Evolutionary conservation across 805 yeast genomes (phyloP).

Genomic region (Pichia membranifaciens): DNA sequence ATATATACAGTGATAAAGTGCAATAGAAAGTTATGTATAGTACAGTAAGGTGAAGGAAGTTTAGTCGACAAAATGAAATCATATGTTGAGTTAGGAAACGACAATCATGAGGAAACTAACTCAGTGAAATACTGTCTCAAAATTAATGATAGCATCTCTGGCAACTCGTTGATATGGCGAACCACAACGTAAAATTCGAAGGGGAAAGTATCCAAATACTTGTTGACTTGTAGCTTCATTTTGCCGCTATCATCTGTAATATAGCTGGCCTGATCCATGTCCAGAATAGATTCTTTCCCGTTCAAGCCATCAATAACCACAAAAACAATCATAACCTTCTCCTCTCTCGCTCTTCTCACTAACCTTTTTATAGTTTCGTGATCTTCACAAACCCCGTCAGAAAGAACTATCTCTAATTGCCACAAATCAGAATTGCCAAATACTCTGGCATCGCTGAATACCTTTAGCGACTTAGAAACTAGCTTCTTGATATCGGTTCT

Average conservation of each 20-base stretch:
- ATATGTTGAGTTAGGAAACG: background rate
- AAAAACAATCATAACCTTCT: slow-evolving; percentile 89
- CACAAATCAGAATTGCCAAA: slow-evolving; percentile 59
- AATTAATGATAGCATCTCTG: slow-evolving; percentile 83
- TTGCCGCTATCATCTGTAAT: slow-evolving; percentile 64
- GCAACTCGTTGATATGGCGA: slow-evolving; percentile 79
- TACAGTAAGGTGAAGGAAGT: no score
- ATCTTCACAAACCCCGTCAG: slow-evolving; percentile 97
- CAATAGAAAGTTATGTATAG: no score
- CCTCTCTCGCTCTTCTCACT: slow-evolving; percentile 88
- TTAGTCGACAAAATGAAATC: background rate
- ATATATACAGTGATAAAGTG: no score
- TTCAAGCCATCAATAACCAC: slow-evolving; percentile 88
- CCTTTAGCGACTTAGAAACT: slow-evolving; percentile 62
- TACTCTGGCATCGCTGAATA: slow-evolving; percentile 55
- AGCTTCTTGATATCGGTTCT: slow-evolving; percentile 77
- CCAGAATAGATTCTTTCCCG: slow-evolving; percentile 80
- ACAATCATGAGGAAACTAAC: slow-evolving; percentile 30
- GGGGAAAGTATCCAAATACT: slow-evolving; percentile 90
- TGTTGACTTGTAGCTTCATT: slow-evolving; percentile 67
- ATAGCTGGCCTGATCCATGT: slow-evolving; percentile 89
- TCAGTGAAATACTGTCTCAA: slow-evolving; percentile 89
- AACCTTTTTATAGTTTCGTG: slow-evolving; percentile 76
- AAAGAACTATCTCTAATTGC: slow-evolving; percentile 88
- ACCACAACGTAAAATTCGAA: slow-evolving; percentile 96